A percentile compares a stretch with the other conserved stretches of the same genome.
Conservation (phyloP, 1,284 basidiomycete genomes). For the Ceratobasidium sp. region DNA sequence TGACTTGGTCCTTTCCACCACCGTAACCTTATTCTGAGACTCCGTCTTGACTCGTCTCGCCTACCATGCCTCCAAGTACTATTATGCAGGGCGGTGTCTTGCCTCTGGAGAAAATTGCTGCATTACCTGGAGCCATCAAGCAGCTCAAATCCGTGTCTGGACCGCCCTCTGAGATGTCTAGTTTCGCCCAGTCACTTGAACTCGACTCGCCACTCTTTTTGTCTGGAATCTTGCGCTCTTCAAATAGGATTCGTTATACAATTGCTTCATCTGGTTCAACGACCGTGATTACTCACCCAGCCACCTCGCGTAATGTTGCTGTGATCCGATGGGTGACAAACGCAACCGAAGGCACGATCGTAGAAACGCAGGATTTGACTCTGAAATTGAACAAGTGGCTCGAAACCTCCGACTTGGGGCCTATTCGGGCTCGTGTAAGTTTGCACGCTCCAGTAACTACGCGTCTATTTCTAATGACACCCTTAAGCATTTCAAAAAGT, state of each 20-base stretch:
- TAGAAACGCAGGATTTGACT: slow-evolving; percentile 13
- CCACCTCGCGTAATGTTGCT: slow-evolving; percentile 12
- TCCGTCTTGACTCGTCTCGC: not conserved
- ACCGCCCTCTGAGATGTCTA: slow-evolving; percentile 7
- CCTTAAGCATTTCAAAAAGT: slow-evolving; percentile 21
- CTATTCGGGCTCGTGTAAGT: not conserved
- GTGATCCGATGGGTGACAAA: slow-evolving; percentile 4
- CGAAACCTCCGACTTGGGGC: not conserved
- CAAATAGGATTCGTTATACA: not conserved
- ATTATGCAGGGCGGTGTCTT: slow-evolving; percentile 27
- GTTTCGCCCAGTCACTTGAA: not conserved
- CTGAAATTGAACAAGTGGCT: slow-evolving; percentile 11
- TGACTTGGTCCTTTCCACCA: not conserved
- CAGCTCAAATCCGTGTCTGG: not conserved
- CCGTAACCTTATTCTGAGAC: not conserved
- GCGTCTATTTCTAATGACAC: not conserved
- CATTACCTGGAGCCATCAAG: slow-evolving; percentile 1
- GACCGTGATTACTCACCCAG: slow-evolving; percentile 23
- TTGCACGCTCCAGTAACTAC: not conserved
- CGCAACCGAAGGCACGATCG: not conserved
- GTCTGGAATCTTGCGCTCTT: slow-evolving; percentile 12
- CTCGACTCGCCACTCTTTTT: slow-evolving; percentile 26
- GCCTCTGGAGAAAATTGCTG: slow-evolving; percentile 4
- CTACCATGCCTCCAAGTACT: slow-evolving; percentile 20
- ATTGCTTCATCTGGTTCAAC: slow-evolving; percentile 10